Percentiles rank a stretch among this genome's conserved stretches.
phyloP scores from a whole-genome alignment of 192 early-diverging fungal species.

The Podila verticillata region DNA sequence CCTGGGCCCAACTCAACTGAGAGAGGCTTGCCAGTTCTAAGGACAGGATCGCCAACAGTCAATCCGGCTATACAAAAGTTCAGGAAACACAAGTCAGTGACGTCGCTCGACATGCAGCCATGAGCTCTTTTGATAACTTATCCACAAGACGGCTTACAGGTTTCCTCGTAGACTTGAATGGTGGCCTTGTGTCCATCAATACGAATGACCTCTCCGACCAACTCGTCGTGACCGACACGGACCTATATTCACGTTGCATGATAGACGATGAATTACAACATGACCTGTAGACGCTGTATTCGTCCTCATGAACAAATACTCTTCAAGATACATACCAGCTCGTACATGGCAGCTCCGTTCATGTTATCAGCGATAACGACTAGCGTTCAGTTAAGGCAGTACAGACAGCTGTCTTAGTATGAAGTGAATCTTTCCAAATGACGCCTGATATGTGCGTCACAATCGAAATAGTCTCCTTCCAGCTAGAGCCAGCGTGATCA shows the following conservation, averaged over 20 bases:
- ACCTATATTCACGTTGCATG: slow-evolving; percentile 65
- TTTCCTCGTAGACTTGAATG: slow-evolving; percentile 99
- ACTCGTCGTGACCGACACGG: slow-evolving; percentile 95
- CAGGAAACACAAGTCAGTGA: too few relatives aligned
- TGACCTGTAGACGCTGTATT: too few relatives aligned
- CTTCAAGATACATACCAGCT: slow-evolving; percentile 78
- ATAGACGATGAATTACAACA: not conserved
- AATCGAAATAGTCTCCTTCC: too few relatives aligned
- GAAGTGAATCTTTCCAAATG: too few relatives aligned
- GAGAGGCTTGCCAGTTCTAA: slow-evolving; percentile 97
- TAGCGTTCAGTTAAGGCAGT: slow-evolving; percentile 35
- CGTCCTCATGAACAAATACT: not conserved
- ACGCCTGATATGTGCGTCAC: too few relatives aligned
- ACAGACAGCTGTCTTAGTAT: not conserved
- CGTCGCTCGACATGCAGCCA: too few relatives aligned
- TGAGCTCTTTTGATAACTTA: too few relatives aligned
- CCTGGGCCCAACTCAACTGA: slow-evolving; percentile 99
- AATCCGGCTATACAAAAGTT: slow-evolving; percentile 76
- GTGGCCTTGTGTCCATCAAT: slow-evolving; percentile 99
- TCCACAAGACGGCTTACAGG: slow-evolving; percentile 64
- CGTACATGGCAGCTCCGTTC: slow-evolving; percentile 97
- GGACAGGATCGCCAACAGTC: slow-evolving; percentile 98
- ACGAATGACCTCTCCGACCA: slow-evolving; percentile 99
- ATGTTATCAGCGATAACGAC: slow-evolving; percentile 99
- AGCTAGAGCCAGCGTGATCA: too few relatives aligned